These are phyloP conservation scores for Brassica nigra DNA, from an alignment of 345 rosid genomes.

Conservation along the genomic window DNA sequence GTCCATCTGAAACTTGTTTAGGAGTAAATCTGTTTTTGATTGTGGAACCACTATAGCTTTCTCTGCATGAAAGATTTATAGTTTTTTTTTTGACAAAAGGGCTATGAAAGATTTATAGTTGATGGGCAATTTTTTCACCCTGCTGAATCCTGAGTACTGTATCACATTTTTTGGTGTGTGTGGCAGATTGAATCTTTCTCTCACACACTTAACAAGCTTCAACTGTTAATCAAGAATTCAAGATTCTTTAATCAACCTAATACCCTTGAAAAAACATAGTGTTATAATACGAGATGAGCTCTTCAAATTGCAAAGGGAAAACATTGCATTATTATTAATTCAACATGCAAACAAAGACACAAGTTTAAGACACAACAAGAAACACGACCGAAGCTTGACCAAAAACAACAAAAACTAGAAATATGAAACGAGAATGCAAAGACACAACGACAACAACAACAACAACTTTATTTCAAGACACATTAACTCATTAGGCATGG, in stretches of 20 bases:
- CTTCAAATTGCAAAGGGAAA: background rate
- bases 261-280: background rate
- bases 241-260: slow-evolving; percentile 18
- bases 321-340: slow-evolving; percentile 1
- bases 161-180: slow-evolving; percentile 17
- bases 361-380: background rate
- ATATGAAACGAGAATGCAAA: background rate
- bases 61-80: too few relatives aligned
- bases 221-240: slow-evolving; percentile 4
- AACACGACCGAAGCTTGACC: background rate
- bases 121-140: background rate
- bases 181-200: slow-evolving; percentile 18
- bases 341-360: slow-evolving; percentile 9
- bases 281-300: background rate
- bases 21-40: slow-evolving; percentile 2
- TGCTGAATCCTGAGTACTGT: slow-evolving; percentile 10
- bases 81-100: too few relatives aligned
- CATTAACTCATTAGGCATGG: slow-evolving; percentile 1
- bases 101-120: too few relatives aligned
- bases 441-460: background rate
- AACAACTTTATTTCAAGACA: slow-evolving; percentile 10
- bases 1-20: slow-evolving; percentile 8
- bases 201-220: slow-evolving; percentile 9
- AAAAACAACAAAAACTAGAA: background rate
- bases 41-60: background rate